A percentile compares a stretch with the other conserved stretches of the same genome.
phyloP scores from a whole-genome alignment of 192 early-diverging fungal species.

The Gamsiella multidivaricata region DNA sequence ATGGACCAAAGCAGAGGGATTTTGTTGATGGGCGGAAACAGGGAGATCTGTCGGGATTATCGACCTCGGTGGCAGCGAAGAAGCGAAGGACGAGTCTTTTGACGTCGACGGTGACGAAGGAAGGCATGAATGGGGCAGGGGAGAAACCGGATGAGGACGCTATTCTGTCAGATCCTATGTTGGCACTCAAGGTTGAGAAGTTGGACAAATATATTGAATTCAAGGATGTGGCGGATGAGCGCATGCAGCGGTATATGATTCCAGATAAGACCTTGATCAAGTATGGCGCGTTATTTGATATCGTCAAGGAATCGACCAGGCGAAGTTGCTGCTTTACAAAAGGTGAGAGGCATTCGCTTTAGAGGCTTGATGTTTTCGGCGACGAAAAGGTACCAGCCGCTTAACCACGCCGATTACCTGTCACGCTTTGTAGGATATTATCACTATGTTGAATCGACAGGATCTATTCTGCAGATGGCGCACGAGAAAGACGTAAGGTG shows the following conservation, averaged over 20 bases:
- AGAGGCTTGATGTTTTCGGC: too few relatives aligned
- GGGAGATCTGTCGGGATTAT: conserved; percentile 45
- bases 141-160: conserved; percentile 37
- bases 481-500: conserved; percentile 59
- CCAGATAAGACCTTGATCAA: conserved; percentile 65
- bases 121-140: conserved; percentile 1
- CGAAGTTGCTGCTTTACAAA: conserved; percentile 88
- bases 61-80: conserved; percentile 30
- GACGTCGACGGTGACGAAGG: conserved; percentile 32
- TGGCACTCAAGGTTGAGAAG: conserved; percentile 29
- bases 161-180: conserved; percentile 28
- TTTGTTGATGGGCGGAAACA: conserved; percentile 56
- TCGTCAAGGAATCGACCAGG: conserved; percentile 69
- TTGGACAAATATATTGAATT: conserved; percentile 45
- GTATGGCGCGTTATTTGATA: conserved; percentile 68
- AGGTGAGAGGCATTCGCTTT: conserved; percentile 54
- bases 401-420: not conserved
- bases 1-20: conserved; percentile 17
- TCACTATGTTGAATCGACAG: conserved; percentile 71
- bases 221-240: conserved; percentile 30
- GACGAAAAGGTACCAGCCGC: too few relatives aligned
- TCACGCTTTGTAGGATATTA: conserved; percentile 66
- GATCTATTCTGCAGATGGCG: conserved; percentile 66
- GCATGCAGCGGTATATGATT: conserved; percentile 57
- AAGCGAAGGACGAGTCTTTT: conserved; percentile 27